phyloP scores from a whole-genome alignment of 1,284 basidiomycete species.

The Malassezia globosa region DNA sequence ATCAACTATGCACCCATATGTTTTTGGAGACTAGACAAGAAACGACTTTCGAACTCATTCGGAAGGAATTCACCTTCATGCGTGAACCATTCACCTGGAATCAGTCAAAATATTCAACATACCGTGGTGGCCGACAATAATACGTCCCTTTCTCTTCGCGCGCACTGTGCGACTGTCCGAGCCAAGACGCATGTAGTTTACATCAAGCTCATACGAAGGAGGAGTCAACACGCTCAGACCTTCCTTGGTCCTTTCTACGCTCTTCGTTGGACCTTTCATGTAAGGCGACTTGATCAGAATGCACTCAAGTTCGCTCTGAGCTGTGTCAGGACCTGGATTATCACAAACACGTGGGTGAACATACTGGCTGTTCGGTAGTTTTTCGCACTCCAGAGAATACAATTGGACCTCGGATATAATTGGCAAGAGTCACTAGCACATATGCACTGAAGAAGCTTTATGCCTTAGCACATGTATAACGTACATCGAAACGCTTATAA shows the following conservation, averaged over 20 bases:
- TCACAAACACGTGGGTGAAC: neutral
- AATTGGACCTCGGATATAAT: conserved; percentile 26
- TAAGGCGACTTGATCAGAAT: conserved; percentile 27
- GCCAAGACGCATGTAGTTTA: conserved; percentile 18
- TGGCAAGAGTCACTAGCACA: conserved; percentile 21
- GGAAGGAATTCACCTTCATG: conserved; percentile 40
- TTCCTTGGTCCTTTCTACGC: conserved; percentile 13
- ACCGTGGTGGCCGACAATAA: conserved; percentile 37
- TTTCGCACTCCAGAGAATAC: conserved; percentile 38
- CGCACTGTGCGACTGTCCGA: neutral
- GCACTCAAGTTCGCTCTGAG: conserved; percentile 30
- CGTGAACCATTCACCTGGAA: conserved; percentile 43
- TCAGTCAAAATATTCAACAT: conserved; percentile 9
- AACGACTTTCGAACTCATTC: conserved; percentile 27
- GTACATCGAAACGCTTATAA: conserved; percentile 27
- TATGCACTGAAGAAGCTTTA: conserved; percentile 25
- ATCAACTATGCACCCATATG: conserved; percentile 13
- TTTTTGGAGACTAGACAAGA: conserved; percentile 30
- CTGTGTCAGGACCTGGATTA: neutral
- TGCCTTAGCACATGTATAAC: neutral
- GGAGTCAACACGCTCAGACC: conserved; percentile 28
- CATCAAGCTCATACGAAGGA: conserved; percentile 30
- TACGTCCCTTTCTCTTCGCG: neutral
- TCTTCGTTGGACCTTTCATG: conserved; percentile 21
- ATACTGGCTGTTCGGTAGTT: conserved; percentile 12